Base-by-base conservation (phyloP, 2,329 filamentous ascomycete species). In the Aspergillus terreus region DNA sequence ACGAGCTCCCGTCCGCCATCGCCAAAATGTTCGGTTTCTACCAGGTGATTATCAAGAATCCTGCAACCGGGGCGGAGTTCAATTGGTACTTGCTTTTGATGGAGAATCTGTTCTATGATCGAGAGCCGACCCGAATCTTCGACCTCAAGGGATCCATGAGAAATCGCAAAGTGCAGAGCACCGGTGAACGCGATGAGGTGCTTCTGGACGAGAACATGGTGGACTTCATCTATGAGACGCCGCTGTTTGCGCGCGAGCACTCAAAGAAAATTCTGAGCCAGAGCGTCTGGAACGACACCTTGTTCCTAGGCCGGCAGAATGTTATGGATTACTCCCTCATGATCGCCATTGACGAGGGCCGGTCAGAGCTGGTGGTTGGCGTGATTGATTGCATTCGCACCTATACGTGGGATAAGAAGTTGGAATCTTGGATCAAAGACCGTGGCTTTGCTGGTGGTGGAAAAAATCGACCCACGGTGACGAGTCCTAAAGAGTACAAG, bases 401-500 rank as follows among this genome's bases (percentile, higher is more conserved):
- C 0, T 99, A 97, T 68, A 99, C 94, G 0, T 99, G 94, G 91
- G 94, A 99, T 76, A 99, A 99, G 79, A 96, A 96, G 69, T 82
- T 99, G n/a, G 94, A 99, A 75, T 94, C 87, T 49, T 99, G 94
- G 94, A 96, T 99, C 80, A 99, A 99, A 72, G 92, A 97, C 66
- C 87, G 92, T 36, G 94, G 89, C 0, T 90, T 92, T 63, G 87
- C 86, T 52, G 85, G 86, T 27, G 84, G 88, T 51, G 89, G 95
- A 63, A 86, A 86, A 71, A 86, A 86, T 61, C 82, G 90, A 55
- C 95, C 95, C 7, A 99, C 94, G 0, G 94, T 99, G 46, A 99
- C 94, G 10, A 95, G 89, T 71, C 95, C 94, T 2, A 95, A 94
- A 74, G 94, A 99, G 73, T 99, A 99, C 71, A 95, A 96, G 72